Percentiles rank a stretch among this genome's conserved stretches.
Evolutionary conservation across 176 grass and related monocot genomes (phyloP).

Genomic region (Aegilops speltoides): DNA sequence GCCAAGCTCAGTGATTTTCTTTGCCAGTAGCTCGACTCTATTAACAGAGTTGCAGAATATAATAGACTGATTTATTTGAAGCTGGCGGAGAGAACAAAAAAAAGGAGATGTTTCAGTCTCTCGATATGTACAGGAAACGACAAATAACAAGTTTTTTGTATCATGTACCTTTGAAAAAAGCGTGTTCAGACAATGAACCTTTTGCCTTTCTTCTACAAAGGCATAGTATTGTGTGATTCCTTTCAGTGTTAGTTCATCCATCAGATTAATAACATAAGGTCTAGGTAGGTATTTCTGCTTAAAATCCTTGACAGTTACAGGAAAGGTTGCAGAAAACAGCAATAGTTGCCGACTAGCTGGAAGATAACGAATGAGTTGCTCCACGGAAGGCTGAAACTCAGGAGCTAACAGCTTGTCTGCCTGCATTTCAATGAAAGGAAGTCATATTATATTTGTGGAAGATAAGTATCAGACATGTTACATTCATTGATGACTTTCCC

Average conservation of each 20-base stretch:
- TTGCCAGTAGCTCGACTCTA: slow-evolving; percentile 84
- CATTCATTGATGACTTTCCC: background rate
- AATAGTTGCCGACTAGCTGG: slow-evolving; percentile 65
- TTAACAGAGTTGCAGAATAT: slow-evolving; percentile 99
- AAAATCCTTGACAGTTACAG: slow-evolving; percentile 66
- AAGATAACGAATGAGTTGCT: slow-evolving; percentile 71
- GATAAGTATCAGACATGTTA: background rate
- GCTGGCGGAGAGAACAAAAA: slow-evolving; percentile 42
- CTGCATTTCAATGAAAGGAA: slow-evolving; percentile 41
- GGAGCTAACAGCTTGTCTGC: slow-evolving; percentile 87
- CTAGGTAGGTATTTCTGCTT: slow-evolving; percentile 69
- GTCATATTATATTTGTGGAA: background rate
- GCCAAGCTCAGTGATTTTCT: slow-evolving; percentile 90
- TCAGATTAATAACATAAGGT: slow-evolving; percentile 75
- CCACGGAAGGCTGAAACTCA: slow-evolving; percentile 90
- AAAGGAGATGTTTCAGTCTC: slow-evolving; percentile 7
- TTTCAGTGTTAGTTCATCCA: slow-evolving; percentile 72
- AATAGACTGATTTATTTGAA: slow-evolving; percentile 94
- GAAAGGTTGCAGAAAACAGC: slow-evolving; percentile 77
- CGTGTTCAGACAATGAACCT: slow-evolving; percentile 56
- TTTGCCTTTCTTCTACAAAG: slow-evolving; percentile 79
- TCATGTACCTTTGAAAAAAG: slow-evolving; percentile 58
- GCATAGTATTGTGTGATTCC: slow-evolving; percentile 70
- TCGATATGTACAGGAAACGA: background rate
- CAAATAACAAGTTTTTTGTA: background rate